Evolutionary conservation across 129 eudicot species (phyloP).

Genomic region (Ambrosia artemisiifolia): DNA sequence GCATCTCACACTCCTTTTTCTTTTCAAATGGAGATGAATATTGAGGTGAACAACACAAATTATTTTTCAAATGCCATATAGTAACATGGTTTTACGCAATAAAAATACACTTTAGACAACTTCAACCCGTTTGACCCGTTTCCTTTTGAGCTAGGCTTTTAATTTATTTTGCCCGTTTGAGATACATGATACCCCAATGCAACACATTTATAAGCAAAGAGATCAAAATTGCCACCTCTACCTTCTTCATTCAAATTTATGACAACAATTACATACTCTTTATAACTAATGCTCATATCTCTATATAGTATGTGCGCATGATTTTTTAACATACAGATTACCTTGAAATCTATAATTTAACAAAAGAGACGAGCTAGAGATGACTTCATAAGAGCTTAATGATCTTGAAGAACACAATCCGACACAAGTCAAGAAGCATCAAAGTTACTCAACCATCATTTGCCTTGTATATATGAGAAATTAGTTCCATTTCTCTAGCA

Average conservation of each 20-base stretch:
- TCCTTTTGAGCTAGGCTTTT: too few species aligned
- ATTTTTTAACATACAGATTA: background rate
- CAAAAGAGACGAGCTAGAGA: background rate
- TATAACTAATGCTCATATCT: background rate
- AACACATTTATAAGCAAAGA: too few species aligned
- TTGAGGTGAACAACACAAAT: background rate
- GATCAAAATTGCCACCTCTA: too few species aligned
- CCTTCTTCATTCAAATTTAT: too few species aligned
- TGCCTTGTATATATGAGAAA: conserved; percentile 28
- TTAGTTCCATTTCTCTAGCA: conserved; percentile 42
- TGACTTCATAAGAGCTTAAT: background rate
- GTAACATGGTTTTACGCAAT: too few species aligned
- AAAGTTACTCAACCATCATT: conserved; percentile 20
- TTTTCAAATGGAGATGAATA: too few species aligned
- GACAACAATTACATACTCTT: background rate
- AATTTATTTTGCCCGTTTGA: too few species aligned
- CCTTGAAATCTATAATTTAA: background rate
- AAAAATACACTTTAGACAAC: too few species aligned
- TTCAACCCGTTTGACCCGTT: too few species aligned
- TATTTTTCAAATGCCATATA: too few species aligned
- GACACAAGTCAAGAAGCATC: background rate
- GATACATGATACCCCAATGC: too few species aligned
- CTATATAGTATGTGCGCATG: background rate
- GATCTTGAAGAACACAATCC: background rate
- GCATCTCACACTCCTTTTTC: too few species aligned